phyloP scores from a whole-genome alignment of 2,329 filamentous ascomycete species.

The Myrmaecium sp. region DNA sequence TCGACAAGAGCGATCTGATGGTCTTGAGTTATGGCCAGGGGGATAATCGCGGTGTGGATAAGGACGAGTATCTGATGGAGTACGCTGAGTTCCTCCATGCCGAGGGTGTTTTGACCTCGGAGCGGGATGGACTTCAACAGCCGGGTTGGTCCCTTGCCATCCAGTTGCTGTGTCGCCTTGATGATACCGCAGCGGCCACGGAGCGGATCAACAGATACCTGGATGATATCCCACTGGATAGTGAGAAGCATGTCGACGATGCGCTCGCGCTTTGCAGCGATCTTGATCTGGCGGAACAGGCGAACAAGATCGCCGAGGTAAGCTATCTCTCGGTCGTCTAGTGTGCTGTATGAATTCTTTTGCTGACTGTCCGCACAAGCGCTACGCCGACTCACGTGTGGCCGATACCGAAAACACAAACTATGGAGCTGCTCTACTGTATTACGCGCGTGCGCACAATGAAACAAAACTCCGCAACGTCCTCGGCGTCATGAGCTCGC shows the following conservation, averaged over 20 bases:
- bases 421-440: slow-evolving; percentile 77
- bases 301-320: slow-evolving; percentile 70
- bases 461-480: slow-evolving; percentile 67
- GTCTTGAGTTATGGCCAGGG: slow-evolving; percentile 55
- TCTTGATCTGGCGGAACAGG: slow-evolving; percentile 62
- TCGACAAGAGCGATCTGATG: slow-evolving; percentile 73
- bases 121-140: slow-evolving; percentile 4
- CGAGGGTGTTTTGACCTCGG: too few species aligned
- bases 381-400: slow-evolving; percentile 68
- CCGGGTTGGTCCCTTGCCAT: slow-evolving; percentile 87
- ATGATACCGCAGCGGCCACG: slow-evolving; percentile 53
- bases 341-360: too few species aligned
- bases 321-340: slow-evolving; percentile 17
- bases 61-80: slow-evolving; percentile 60
- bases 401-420: slow-evolving; percentile 53
- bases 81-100: slow-evolving; percentile 51
- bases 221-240: slow-evolving; percentile 53
- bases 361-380: slow-evolving; percentile 42
- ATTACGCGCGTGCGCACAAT: slow-evolving; percentile 74
- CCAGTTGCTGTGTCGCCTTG: slow-evolving; percentile 64
- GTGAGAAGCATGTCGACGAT: slow-evolving; percentile 59
- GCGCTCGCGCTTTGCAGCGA: slow-evolving; percentile 63
- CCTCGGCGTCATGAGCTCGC: slow-evolving; percentile 70
- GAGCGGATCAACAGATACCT: slow-evolving; percentile 60
- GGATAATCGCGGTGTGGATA: slow-evolving; percentile 43